Conservation (phyloP, 2,329 filamentous ascomycete genomes). For the Penicillium sp. region DNA sequence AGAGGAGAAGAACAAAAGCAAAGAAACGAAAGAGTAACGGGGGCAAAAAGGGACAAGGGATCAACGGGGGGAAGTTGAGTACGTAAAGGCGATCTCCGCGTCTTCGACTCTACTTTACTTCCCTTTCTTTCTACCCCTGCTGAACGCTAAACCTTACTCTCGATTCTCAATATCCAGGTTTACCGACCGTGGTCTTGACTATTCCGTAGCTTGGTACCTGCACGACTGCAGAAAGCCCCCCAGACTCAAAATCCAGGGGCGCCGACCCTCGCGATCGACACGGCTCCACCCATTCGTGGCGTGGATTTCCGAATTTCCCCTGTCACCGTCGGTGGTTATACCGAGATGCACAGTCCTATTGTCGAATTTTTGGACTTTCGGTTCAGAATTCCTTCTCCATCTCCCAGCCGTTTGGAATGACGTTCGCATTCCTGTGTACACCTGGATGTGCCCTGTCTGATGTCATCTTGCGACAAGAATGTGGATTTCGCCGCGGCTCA, state of each 20-base stretch:
- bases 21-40: conserved; percentile 1
- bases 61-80: background rate
- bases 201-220: background rate
- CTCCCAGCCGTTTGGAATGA: conserved; percentile 13
- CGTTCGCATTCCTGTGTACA: conserved; percentile 9
- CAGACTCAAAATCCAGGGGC: conserved; percentile 8
- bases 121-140: background rate
- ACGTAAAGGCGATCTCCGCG: background rate
- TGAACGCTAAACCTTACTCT: background rate
- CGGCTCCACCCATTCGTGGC: conserved; percentile 2
- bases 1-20: conserved; percentile 1
- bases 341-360: too few species aligned
- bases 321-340: background rate
- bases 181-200: background rate
- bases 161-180: background rate
- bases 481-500: conserved; percentile 3
- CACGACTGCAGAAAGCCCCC: background rate
- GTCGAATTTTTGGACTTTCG: background rate
- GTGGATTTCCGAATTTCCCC: background rate
- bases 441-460: conserved; percentile 1
- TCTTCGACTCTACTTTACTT: background rate
- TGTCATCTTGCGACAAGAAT: conserved; percentile 14
- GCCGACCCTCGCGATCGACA: conserved; percentile 9
- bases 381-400: background rate
- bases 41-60: conserved; percentile 14